phyloP scores from a whole-genome alignment of 208 protist species.

The Leishmania gerbilli region DNA sequence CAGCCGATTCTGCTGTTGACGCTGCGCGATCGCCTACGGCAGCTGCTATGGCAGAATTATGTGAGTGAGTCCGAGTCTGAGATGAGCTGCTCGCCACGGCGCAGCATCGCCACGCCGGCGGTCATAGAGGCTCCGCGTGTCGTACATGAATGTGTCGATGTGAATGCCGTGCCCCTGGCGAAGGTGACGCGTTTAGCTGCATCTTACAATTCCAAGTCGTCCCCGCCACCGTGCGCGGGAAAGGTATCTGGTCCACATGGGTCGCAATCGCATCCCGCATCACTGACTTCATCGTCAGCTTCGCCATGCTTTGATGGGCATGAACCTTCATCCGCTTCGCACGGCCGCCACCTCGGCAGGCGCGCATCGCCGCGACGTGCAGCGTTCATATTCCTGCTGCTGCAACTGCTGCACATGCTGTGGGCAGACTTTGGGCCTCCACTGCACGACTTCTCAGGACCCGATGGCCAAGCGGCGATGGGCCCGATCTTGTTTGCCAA shows the following conservation, averaged over 20 bases:
- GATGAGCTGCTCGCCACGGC: not conserved
- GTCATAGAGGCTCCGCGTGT: not conserved
- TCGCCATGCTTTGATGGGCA: not conserved
- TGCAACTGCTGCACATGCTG: slow-evolving; percentile 7
- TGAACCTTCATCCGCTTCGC: no score
- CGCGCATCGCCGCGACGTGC: not conserved
- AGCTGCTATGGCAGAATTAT: not conserved
- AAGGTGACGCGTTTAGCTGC: not conserved
- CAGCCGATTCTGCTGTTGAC: not conserved
- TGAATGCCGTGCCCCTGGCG: not conserved
- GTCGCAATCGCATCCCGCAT: not conserved
- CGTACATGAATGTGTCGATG: not conserved
- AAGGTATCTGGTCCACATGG: not conserved
- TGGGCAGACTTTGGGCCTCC: slow-evolving; percentile 6
- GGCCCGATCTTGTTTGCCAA: slow-evolving; percentile 19
- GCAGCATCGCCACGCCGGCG: no score
- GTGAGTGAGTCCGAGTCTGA: not conserved
- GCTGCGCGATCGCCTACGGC: not conserved
- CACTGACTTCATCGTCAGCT: not conserved
- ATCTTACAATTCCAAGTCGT: not conserved
- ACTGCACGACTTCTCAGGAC: not conserved
- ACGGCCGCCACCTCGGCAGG: not conserved
- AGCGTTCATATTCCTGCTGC: not conserved
- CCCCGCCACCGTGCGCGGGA: not conserved
- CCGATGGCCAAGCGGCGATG: not conserved